Conservation (phyloP, 768 basidiomycete genomes). For the Termitomyces sp. region DNA sequence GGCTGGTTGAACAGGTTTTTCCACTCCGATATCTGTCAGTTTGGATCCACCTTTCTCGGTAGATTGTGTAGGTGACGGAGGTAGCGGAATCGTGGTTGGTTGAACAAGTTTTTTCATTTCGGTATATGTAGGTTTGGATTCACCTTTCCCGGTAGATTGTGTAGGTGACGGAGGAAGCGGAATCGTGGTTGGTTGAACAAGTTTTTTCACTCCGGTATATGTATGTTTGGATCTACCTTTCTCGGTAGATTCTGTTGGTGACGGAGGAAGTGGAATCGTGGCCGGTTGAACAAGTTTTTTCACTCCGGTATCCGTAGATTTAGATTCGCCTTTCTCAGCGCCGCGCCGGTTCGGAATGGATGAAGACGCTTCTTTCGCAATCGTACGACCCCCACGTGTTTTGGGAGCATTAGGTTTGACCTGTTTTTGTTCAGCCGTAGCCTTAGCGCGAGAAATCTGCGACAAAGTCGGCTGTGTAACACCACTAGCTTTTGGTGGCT, state of each 20-base stretch:
- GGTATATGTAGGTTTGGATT: slow-evolving; percentile 4
- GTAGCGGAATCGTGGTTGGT: slow-evolving; percentile 31
- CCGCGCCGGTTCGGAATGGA: background rate
- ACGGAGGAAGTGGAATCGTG: slow-evolving; percentile 32
- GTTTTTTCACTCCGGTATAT: slow-evolving; percentile 8
- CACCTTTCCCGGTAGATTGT: background rate
- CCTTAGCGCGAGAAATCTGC: slow-evolving; percentile 22
- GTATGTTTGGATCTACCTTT: slow-evolving; percentile 1
- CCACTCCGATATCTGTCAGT: slow-evolving; percentile 1
- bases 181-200: slow-evolving; percentile 27
- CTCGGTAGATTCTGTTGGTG: slow-evolving; percentile 25
- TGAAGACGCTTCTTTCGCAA: background rate
- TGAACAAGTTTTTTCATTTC: slow-evolving; percentile 17
- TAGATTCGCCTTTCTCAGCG: background rate
- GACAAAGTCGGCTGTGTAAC: slow-evolving; percentile 25
- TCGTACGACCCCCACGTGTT: slow-evolving; percentile 8
- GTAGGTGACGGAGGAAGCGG: too few relatives aligned
- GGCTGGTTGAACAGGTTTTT: slow-evolving; percentile 24
- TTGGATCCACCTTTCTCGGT: background rate
- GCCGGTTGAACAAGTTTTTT: slow-evolving; percentile 25
- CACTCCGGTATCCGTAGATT: slow-evolving; percentile 7
- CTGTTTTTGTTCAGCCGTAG: slow-evolving; percentile 13
- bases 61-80: too few relatives aligned
- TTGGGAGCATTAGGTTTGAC: slow-evolving; percentile 4
- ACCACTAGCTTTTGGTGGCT: slow-evolving; percentile 9